phyloP scores from a whole-genome alignment of 1,284 basidiomycete species.

The Trichosporon asahii region DNA sequence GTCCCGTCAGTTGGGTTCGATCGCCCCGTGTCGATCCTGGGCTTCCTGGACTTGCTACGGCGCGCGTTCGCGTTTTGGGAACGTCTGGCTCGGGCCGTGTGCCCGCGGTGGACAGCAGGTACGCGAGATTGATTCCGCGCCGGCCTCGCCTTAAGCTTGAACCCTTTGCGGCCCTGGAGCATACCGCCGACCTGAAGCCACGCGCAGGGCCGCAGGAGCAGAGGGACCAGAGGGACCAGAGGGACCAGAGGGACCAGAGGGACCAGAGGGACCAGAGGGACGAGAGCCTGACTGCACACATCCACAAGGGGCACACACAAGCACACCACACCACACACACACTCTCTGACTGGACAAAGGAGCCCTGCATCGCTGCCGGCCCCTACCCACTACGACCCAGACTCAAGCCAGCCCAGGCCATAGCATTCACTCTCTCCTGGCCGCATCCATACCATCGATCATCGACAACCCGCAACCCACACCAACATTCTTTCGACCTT shows the following conservation, averaged over 20 bases:
- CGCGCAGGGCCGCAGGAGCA: background rate
- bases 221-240: background rate
- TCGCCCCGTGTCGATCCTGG: constrained; percentile 6
- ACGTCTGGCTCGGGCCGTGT: background rate
- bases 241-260: background rate
- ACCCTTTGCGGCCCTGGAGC: background rate
- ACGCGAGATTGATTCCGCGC: constrained; percentile 4
- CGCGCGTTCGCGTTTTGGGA: background rate
- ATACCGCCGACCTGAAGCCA: background rate
- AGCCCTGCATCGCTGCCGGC: background rate
- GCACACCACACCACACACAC: background rate
- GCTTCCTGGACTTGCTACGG: background rate
- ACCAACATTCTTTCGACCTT: background rate
- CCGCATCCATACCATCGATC: background rate
- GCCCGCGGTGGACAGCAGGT: background rate
- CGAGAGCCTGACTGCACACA: no score
- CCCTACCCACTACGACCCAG: background rate
- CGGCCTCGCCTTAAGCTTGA: constrained; percentile 2
- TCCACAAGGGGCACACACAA: background rate
- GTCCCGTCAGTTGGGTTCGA: constrained; percentile 4
- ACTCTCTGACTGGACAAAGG: background rate
- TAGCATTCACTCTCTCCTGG: background rate
- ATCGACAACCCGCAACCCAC: background rate
- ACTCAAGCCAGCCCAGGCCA: background rate
- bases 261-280: background rate